These are phyloP conservation scores for Entamoeba histolytica DNA, from an alignment of 208 protist species.

Conservation along the genomic window DNA sequence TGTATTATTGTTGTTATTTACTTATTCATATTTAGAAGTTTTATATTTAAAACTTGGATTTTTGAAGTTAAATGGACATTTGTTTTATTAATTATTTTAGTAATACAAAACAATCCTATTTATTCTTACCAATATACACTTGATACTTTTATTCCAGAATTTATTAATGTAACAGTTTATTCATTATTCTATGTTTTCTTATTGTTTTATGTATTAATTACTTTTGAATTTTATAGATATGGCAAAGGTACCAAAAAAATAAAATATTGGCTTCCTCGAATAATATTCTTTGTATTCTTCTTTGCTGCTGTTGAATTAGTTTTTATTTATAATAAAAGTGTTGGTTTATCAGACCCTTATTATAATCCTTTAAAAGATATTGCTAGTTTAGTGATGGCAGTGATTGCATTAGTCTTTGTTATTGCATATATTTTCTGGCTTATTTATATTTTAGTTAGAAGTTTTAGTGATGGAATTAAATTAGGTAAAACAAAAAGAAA, in stretches of 20 bases:
- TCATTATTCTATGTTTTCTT: background rate
- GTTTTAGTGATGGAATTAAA: background rate
- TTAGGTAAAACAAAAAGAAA: background rate
- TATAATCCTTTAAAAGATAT: background rate
- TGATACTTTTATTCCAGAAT: background rate
- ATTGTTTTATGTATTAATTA: background rate
- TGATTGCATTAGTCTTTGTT: background rate
- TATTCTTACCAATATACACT: background rate
- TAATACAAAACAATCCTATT: background rate
- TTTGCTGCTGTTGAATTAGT: background rate
- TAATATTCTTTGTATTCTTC: background rate
- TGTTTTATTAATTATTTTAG: background rate
- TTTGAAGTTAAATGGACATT: background rate
- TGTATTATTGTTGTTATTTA: background rate
- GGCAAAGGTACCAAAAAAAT: background rate
- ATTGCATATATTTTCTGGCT: background rate
- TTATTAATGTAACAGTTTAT: background rate
- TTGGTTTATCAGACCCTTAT: background rate
- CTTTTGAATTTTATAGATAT: background rate
- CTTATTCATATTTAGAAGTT: background rate
- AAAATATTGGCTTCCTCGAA: background rate
- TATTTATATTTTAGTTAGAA: background rate
- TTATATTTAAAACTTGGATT: background rate
- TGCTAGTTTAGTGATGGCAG: background rate
- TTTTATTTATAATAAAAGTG: background rate